Evolutionary conservation across 148 eudicot species (phyloP).

Genomic region (Selenicereus undatus): DNA sequence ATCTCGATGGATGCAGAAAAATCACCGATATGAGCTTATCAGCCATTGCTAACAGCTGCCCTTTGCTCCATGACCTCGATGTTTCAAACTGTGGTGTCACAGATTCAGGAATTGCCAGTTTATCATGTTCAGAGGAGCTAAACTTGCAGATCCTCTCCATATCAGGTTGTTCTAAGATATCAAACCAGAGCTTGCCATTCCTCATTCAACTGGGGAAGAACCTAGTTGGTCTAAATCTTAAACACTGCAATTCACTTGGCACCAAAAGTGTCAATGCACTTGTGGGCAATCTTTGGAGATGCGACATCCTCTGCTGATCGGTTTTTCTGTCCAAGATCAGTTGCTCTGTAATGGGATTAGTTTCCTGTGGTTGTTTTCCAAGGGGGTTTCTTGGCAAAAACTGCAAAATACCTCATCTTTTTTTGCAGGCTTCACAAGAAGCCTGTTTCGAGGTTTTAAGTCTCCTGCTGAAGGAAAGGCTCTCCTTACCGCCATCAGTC

Average conservation of each 20-base stretch:
- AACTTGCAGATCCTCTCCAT: conserved; percentile 65
- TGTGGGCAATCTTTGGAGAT: conserved; percentile 59
- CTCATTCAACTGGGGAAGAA: conserved; percentile 54
- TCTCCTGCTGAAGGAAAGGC: conserved; percentile 18
- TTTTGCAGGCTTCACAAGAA: conserved; percentile 49
- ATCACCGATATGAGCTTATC: conserved; percentile 54
- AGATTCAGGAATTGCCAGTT: conserved; percentile 55
- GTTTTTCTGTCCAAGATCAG: conserved; percentile 15
- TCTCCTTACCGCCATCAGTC: conserved; percentile 19
- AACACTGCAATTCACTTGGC: conserved; percentile 71
- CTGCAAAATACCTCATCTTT: conserved; percentile 26
- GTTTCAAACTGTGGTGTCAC: conserved; percentile 63
- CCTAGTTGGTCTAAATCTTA: conserved; percentile 67
- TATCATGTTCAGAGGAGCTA: conserved; percentile 43
- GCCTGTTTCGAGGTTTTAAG: conserved; percentile 37
- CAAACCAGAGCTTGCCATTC: conserved; percentile 57
- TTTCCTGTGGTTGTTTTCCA: conserved; percentile 42
- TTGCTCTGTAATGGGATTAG: conserved; percentile 27
- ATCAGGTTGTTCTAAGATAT: conserved; percentile 64
- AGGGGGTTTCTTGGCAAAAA: conserved; percentile 32
- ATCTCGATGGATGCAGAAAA: conserved; percentile 67
- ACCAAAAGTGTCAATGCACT: conserved; percentile 44
- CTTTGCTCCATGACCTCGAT: conserved; percentile 63
- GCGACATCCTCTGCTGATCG: conserved; percentile 60
- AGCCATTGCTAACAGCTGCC: conserved; percentile 48